Evolutionary conservation across 768 basidiomycete genomes (phyloP), one percentile per base, ranked within the genome.

Genomic region (Phlebiopsis flavidoalba): DNA sequence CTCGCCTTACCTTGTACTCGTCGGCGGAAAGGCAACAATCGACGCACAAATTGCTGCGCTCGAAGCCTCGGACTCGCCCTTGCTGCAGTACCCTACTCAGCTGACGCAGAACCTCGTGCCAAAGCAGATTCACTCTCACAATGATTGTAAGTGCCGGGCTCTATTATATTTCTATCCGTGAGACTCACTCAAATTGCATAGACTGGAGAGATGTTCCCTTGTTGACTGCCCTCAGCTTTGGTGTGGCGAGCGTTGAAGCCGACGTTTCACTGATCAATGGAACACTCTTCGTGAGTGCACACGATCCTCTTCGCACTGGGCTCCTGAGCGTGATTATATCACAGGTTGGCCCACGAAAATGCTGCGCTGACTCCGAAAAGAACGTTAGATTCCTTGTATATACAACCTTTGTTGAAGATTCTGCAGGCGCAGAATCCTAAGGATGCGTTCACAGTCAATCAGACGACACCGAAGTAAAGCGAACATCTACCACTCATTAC

Each of bases 151-250:
- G 74, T 66, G 7, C 19, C 33, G 37, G 48, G 36, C 35, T 5
- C 14, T 5, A 15, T 10, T 6, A 8, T 17, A 51, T 3, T 35
- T 40, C 10, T 24, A 17, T 52, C 48, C 24, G 24, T 22, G 52
- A 22, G 33, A 31, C 17, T 37, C 8, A 53, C 8, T 19, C 17
- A 8, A 19, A 35, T 12, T n/a, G 19, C 22, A 50, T 45, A 82
- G 81, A 84, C 66, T 82, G 80, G 80, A 73, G 81, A 19, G 78
- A 82, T 62, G 80, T 81, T 8, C 80, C 82, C 5, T 69, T 82
- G 21, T 69, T 81, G 10, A 75, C 76, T 5, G 81, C 81, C 8
- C 63, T 83, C 4, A 81, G 80, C 64, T 69, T 77, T 22, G 81
- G 81, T 0, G 80, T 82, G 14, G 69, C 72, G 15, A 83, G 81